Evolutionary conservation across 108 stramenopile species (phyloP).

Genomic region (Fistulifera solaris): DNA sequence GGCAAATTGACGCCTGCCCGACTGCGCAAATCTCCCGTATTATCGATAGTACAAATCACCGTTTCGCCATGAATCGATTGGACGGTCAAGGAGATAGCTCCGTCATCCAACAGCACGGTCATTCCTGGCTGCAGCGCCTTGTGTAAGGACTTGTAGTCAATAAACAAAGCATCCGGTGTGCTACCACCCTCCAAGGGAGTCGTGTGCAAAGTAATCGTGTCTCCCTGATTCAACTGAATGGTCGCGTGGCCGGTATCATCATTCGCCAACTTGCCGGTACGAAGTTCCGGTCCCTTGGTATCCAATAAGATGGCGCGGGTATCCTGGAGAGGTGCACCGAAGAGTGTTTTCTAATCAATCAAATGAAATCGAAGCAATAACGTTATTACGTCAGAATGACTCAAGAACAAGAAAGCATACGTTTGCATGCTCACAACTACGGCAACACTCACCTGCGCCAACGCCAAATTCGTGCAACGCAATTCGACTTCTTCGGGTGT

Average conservation of each 20-base stretch:
- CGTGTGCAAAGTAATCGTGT: constrained; percentile 56
- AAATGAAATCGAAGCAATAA: constrained; percentile 6
- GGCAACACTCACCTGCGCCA: constrained; percentile 32
- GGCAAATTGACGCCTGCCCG: constrained; percentile 98
- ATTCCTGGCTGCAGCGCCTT: constrained; percentile 62
- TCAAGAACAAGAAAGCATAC: too few relatives aligned
- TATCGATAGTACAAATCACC: constrained; percentile 64
- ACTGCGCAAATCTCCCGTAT: constrained; percentile 76
- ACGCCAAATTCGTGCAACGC: constrained; percentile 71
- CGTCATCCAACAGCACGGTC: constrained; percentile 95
- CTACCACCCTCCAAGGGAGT: constrained; percentile 39
- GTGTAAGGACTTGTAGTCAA: constrained; percentile 61
- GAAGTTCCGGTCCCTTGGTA: constrained; percentile 93
- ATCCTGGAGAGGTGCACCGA: constrained; percentile 21
- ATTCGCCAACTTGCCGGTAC: constrained; percentile 74
- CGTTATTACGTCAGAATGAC: too few relatives aligned
- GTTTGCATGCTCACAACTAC: neutral
- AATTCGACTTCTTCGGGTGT: constrained; percentile 91
- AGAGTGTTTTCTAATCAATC: neutral
- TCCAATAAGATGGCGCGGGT: constrained; percentile 80
- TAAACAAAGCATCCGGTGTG: constrained; percentile 67
- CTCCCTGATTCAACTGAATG: constrained; percentile 43
- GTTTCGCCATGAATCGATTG: constrained; percentile 35
- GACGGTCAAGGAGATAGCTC: constrained; percentile 84
- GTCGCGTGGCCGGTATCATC: constrained; percentile 71